phyloP scores from a whole-genome alignment of 257 asterid genomes.

The Mitragyna speciosa region DNA sequence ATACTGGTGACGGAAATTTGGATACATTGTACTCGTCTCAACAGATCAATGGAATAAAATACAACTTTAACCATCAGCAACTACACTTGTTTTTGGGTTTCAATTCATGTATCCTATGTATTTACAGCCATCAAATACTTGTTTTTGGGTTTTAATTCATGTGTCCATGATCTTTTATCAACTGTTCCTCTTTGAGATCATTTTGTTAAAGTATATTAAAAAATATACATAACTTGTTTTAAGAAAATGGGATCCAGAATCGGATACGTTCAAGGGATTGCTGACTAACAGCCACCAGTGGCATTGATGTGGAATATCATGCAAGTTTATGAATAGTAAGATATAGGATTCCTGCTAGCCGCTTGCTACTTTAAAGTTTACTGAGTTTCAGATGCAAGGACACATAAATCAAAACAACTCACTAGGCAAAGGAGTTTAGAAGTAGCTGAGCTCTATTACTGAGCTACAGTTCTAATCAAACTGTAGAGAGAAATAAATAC shows the following conservation, averaged over 20 bases:
- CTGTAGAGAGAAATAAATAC: too few species aligned
- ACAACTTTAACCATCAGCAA: not conserved
- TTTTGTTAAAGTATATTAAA: too few species aligned
- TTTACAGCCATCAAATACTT: not conserved
- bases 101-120: not conserved
- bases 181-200: too few species aligned
- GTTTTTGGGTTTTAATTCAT: not conserved
- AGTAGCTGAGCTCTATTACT: conserved; percentile 12
- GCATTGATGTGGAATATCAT: not conserved
- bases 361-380: not conserved
- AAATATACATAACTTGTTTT: not conserved
- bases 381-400: not conserved
- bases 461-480: not conserved
- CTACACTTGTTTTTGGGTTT: not conserved
- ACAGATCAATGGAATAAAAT: not conserved
- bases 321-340: not conserved
- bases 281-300: not conserved
- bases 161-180: not conserved
- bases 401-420: not conserved
- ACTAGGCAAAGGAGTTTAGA: not conserved
- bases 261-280: not conserved
- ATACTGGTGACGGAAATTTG: not conserved
- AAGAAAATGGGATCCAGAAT: not conserved
- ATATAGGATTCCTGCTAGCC: not conserved
- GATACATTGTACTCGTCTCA: not conserved